Evolutionary conservation across 305 asterid genomes (phyloP), one percentile per base, ranked within the genome.

Genomic region (Plantago lanceolata): DNA sequence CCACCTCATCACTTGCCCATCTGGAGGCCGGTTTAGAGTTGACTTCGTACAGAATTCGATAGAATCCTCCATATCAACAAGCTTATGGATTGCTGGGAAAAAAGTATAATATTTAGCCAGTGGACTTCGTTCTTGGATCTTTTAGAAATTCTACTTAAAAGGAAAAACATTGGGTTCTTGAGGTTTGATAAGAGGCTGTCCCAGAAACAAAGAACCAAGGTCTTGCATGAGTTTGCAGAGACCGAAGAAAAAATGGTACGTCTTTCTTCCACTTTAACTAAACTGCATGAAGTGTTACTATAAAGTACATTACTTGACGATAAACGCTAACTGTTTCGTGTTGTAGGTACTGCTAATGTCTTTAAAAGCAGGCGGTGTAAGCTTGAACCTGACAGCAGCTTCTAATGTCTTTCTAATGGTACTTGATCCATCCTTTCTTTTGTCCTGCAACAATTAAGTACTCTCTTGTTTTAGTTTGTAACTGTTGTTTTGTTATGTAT

Each of bases 341-440:
- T 18, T 71, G 35, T 63, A 88, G 95, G 85, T 86, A 40, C 56
- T 89, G 67, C 67, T 89, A 45, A 89, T 89, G 88, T 89, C 94
- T 14, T 84, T 89, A 19, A 84, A 76, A 81, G 82, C 91, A 16
- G 94, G 95, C 50, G 96, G 95, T 11, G 95, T 84, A 56, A 94
- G 91, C 69, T 79, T 89, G 88, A 89, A 89, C 76, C 67, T 86
- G 48, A 86, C 96, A 49, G 94, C 89, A 66, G 94, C 96, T 68
- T 86, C 95, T 20, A 86, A 83, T 76, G 95, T 89, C 48, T 89
- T 84, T 73, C 76, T 89, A 47, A 80, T 89, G 95, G 96, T 89
- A 77, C 37, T 52, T 0, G 5, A 37, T 18, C 15, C 24, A 48
- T 60, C 4, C 33, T 48, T 50, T 24, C 28, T 61, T 24, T 49